phyloP scores from a whole-genome alignment of 2,329 filamentous ascomycete genomes.

The Penicillium sp. region DNA sequence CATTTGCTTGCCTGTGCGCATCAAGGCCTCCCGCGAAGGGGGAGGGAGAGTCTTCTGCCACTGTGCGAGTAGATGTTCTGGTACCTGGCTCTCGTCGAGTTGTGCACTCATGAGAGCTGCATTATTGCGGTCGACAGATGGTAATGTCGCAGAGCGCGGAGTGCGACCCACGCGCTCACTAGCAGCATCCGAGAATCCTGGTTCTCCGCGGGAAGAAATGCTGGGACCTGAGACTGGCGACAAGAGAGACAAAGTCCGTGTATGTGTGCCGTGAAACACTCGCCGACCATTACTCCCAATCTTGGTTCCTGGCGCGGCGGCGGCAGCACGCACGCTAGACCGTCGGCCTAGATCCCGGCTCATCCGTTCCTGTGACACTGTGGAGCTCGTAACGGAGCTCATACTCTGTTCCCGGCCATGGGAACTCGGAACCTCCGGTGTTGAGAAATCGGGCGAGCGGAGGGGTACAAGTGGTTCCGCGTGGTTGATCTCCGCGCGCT shows the following conservation, averaged over 20 bases:
- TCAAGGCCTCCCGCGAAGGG: constrained; percentile 51
- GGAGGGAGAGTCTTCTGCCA: constrained; percentile 45
- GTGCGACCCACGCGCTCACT: constrained; percentile 33
- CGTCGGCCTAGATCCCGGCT: constrained; percentile 68
- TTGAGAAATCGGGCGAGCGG: constrained; percentile 37
- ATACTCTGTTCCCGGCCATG: constrained; percentile 30
- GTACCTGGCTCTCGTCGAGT: constrained; percentile 22
- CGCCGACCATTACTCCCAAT: constrained; percentile 51
- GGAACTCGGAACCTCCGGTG: constrained; percentile 11
- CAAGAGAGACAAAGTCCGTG: constrained; percentile 73
- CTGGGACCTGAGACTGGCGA: constrained; percentile 53
- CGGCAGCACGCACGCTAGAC: constrained; percentile 61
- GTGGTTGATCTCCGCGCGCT: constrained; percentile 64
- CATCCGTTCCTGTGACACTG: constrained; percentile 32
- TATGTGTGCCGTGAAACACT: constrained; percentile 66
- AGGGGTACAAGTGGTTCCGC: constrained; percentile 59
- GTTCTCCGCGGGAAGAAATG: constrained; percentile 18
- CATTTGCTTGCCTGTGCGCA: constrained; percentile 68
- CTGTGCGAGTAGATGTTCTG: constrained; percentile 39
- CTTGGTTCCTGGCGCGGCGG: constrained; percentile 34
- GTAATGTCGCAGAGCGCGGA: constrained; percentile 43
- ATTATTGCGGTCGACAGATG: constrained; percentile 38
- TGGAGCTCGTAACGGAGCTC: constrained; percentile 26
- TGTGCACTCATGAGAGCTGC: constrained; percentile 19
- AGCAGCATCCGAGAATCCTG: constrained; percentile 14